phyloP scores from a whole-genome alignment of 345 rosid species.

The Salix koriyanagi region DNA sequence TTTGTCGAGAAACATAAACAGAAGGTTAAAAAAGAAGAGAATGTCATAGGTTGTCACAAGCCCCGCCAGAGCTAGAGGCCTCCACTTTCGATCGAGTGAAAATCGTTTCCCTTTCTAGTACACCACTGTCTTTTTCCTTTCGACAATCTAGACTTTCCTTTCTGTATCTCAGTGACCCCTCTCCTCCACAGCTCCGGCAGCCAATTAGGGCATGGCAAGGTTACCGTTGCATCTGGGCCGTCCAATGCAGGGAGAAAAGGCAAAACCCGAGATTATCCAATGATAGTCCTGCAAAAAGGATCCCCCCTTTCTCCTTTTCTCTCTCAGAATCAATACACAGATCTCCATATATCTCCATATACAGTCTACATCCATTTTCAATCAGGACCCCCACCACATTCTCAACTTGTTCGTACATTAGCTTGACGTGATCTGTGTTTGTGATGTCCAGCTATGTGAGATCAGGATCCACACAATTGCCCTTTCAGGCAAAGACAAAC shows the following conservation, averaged over 20 bases:
- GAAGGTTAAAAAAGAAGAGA: background rate
- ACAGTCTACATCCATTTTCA: background rate
- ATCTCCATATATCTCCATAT: too few species aligned
- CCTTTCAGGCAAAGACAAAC: conserved; percentile 12
- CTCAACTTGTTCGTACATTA: background rate
- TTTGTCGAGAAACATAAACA: too few species aligned
- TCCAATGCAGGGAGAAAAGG: background rate
- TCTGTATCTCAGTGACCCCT: background rate
- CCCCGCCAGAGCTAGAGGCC: background rate
- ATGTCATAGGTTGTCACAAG: background rate
- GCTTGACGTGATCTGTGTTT: background rate
- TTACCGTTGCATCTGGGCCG: background rate
- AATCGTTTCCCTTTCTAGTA: background rate
- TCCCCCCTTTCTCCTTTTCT: background rate
- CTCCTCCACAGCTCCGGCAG: background rate
- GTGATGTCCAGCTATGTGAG: conserved; percentile 8
- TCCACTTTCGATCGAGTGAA: background rate
- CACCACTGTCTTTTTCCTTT: background rate
- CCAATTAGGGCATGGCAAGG: background rate
- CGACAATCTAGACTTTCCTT: background rate
- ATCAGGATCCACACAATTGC: background rate
- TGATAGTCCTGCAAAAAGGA: background rate
- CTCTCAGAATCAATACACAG: background rate
- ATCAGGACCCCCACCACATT: background rate
- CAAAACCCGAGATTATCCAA: background rate